Evolutionary conservation across 371 early-diverging fungal genomes (phyloP).

Genomic region (Apophysomyces elegans): DNA sequence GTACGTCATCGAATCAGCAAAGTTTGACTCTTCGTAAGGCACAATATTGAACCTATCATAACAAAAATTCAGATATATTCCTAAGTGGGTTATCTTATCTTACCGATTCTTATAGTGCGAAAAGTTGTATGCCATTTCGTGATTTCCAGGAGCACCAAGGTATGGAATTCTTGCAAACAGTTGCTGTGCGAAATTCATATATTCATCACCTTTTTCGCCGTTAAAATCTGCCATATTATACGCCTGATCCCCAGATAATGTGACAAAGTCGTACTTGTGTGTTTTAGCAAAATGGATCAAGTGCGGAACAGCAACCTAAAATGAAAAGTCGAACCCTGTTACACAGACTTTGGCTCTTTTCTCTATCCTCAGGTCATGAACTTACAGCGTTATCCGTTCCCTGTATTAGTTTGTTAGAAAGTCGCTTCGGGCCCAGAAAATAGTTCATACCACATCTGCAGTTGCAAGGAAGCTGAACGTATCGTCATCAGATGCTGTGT

Average conservation of each 20-base stretch:
- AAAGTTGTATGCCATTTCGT: constrained; percentile 49
- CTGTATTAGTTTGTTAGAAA: not conserved
- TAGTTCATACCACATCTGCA: constrained; percentile 43
- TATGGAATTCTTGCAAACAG: constrained; percentile 44
- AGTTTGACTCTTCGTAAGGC: constrained; percentile 42
- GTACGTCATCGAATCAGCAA: constrained; percentile 38
- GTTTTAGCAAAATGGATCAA: constrained; percentile 36
- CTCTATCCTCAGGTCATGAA: not conserved
- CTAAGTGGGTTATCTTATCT: not conserved
- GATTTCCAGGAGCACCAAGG: constrained; percentile 49
- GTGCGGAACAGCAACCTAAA: constrained; percentile 39
- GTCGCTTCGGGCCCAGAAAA: not conserved
- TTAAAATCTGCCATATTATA: constrained; percentile 49
- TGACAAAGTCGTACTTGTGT: constrained; percentile 50
- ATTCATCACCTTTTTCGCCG: constrained; percentile 52
- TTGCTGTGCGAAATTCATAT: constrained; percentile 46
- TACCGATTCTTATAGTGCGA: constrained; percentile 51
- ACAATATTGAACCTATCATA: constrained; percentile 34
- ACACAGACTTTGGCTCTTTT: too few relatives aligned
- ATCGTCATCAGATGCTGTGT: constrained; percentile 32
- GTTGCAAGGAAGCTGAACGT: constrained; percentile 46
- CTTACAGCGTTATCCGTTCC: not conserved
- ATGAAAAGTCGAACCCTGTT: too few relatives aligned
- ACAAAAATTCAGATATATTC: not conserved
- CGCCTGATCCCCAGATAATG: constrained; percentile 51